These are phyloP conservation scores for Tulasnella sp. DNA, from an alignment of 768 basidiomycete genomes.

Conservation along the genomic window DNA sequence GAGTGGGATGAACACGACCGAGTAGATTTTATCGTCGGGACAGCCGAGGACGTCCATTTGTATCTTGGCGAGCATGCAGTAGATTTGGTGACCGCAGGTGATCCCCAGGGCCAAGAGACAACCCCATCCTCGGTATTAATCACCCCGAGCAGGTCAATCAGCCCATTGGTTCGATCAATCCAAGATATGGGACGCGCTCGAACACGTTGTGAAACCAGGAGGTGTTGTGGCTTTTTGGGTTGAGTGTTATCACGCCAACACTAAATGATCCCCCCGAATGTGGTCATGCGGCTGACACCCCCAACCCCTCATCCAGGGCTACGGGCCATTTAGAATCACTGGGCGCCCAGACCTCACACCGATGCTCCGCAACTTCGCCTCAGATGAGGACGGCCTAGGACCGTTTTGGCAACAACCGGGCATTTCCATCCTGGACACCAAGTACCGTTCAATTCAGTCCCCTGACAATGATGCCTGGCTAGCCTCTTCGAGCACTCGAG, in stretches of 20 bases:
- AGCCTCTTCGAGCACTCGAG: constrained; percentile 26
- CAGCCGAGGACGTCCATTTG: constrained; percentile 31
- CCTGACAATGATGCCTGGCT: constrained; percentile 32
- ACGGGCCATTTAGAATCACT: constrained; percentile 68
- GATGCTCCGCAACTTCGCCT: constrained; percentile 52
- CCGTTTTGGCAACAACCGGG: constrained; percentile 80
- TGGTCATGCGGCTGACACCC: background rate
- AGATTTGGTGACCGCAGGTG: constrained; percentile 36
- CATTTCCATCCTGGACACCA: constrained; percentile 63
- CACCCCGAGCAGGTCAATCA: constrained; percentile 32
- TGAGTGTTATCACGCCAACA: background rate
- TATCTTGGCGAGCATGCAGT: constrained; percentile 29
- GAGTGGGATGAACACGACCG: background rate
- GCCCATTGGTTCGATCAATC: constrained; percentile 38
- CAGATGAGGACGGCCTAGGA: constrained; percentile 42
- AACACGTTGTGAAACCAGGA: constrained; percentile 32
- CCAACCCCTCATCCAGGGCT: constrained; percentile 33
- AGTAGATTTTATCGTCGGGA: background rate
- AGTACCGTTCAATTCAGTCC: constrained; percentile 59
- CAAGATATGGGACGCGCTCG: constrained; percentile 33
- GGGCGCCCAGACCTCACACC: constrained; percentile 54
- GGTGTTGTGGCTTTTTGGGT: constrained; percentile 37
- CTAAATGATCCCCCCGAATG: background rate
- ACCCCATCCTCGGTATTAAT: background rate
- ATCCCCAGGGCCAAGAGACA: background rate